Evolutionary conservation across 495 filamentous ascomycete species (phyloP).

Genomic region (Xylaria sp.): DNA sequence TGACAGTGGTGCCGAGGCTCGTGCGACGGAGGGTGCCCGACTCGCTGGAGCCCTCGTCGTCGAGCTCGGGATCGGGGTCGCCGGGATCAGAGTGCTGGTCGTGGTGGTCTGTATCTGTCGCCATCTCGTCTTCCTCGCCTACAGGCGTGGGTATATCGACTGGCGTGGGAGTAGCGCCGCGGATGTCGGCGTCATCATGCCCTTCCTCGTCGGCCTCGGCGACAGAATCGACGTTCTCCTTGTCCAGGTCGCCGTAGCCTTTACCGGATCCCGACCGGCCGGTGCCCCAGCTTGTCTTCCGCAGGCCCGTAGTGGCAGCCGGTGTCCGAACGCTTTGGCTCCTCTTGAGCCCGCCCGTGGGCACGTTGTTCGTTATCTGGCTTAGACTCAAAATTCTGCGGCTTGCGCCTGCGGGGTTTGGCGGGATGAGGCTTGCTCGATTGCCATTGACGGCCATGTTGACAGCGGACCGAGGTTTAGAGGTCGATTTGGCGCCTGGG

Average conservation of each 20-base stretch:
- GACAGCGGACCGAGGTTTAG: constrained; percentile 49
- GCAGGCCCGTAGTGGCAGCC: constrained; percentile 66
- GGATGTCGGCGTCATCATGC: constrained; percentile 31
- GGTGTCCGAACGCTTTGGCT: constrained; percentile 68
- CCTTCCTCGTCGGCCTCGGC: constrained; percentile 55
- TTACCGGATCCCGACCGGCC: constrained; percentile 47
- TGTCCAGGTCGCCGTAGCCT: constrained; percentile 56
- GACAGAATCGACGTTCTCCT: constrained; percentile 53
- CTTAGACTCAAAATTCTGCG: constrained; percentile 88
- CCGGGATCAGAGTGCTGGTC: constrained; percentile 16
- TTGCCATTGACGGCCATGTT: constrained; percentile 53
- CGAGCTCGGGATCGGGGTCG: constrained; percentile 29
- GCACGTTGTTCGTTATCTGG: constrained; percentile 80
- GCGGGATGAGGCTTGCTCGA: constrained; percentile 49
- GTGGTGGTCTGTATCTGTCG: neutral
- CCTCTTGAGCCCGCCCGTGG: constrained; percentile 65
- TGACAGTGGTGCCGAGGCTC: constrained; percentile 51
- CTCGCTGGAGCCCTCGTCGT: constrained; percentile 38
- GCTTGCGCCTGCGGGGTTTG: constrained; percentile 58
- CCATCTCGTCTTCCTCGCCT: constrained; percentile 28
- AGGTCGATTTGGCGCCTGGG: constrained; percentile 42
- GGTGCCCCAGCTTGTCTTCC: constrained; percentile 79
- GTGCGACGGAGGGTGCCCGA: constrained; percentile 38
- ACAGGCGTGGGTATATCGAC: constrained; percentile 21
- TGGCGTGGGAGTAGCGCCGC: neutral